A percentile compares a stretch with the other conserved stretches of the same genome.
Evolutionary conservation across 75 land plant species (phyloP).

Genomic region (Chamaecyparis obtusa): DNA sequence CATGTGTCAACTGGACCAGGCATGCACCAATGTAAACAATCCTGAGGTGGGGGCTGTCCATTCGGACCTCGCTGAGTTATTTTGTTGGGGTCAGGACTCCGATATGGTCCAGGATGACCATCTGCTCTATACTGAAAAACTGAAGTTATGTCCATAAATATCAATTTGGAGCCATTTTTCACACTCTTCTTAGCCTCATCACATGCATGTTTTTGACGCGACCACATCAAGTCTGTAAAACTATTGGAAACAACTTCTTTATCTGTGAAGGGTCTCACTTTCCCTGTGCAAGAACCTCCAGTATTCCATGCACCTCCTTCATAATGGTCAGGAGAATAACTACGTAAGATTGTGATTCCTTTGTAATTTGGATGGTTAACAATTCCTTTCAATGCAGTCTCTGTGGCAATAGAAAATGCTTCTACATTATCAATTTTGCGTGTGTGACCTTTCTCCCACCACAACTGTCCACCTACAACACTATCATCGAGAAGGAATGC

Average conservation of each 20-base stretch:
- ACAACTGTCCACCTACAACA: slow-evolving; percentile 78
- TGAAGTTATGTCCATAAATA: slow-evolving; percentile 69
- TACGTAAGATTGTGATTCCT: slow-evolving; percentile 76
- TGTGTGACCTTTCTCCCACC: slow-evolving; percentile 30
- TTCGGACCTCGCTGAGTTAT: slow-evolving; percentile 53
- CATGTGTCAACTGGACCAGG: slow-evolving; percentile 98
- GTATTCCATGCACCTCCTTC: slow-evolving; percentile 94
- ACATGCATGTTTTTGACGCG: slow-evolving; percentile 62
- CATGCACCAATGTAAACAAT: slow-evolving; percentile 99
- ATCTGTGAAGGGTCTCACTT: slow-evolving; percentile 41
- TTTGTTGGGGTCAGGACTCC: slow-evolving; percentile 81
- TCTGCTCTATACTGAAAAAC: slow-evolving; percentile 70
- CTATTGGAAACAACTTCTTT: slow-evolving; percentile 40
- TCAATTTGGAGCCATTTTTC: slow-evolving; percentile 40
- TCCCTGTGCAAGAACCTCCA: slow-evolving; percentile 97
- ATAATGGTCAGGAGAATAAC: slow-evolving; percentile 90
- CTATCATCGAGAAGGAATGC: slow-evolving; percentile 56
- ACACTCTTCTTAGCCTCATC: slow-evolving; percentile 32
- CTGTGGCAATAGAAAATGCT: slow-evolving; percentile 66
- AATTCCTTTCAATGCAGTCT: slow-evolving; percentile 56
- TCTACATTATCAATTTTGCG: slow-evolving; percentile 41
- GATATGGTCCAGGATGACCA: slow-evolving; percentile 95
- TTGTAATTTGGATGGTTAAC: slow-evolving; percentile 54
- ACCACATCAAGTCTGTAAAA: slow-evolving; percentile 60
- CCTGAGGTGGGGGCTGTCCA: slow-evolving; percentile 87